Evolutionary conservation across 345 rosid species (phyloP).

Genomic region (Ricinus communis): DNA sequence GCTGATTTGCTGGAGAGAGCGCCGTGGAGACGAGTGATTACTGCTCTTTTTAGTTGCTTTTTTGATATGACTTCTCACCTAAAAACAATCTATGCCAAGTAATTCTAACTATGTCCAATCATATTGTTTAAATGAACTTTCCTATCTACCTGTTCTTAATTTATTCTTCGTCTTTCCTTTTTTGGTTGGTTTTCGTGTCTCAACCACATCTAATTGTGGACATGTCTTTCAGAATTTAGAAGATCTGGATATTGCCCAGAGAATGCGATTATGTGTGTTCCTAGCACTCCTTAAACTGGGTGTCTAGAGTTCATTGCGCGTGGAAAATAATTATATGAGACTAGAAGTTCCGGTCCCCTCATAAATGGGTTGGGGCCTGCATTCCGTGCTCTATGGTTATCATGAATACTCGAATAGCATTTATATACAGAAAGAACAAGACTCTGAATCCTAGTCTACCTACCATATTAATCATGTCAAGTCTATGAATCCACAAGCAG

Average conservation of each 20-base stretch:
- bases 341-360: background rate
- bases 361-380: background rate
- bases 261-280: background rate
- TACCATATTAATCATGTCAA: background rate
- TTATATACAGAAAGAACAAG: background rate
- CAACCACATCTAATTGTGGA: background rate
- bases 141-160: background rate
- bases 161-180: background rate
- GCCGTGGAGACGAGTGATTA: conserved; percentile 11
- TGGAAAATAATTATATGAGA: background rate
- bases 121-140: background rate
- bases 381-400: background rate
- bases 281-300: background rate
- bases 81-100: no score
- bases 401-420: background rate
- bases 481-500: background rate
- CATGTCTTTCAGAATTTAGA: background rate
- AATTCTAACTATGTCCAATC: no score
- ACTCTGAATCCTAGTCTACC: background rate
- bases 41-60: background rate
- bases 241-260: background rate
- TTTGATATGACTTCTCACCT: no score
- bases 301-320: background rate
- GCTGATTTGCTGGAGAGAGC: conserved; percentile 44
- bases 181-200: background rate